Base-by-base conservation (phyloP, 495 filamentous ascomycete species). In the Penicillium longicatenatum region DNA sequence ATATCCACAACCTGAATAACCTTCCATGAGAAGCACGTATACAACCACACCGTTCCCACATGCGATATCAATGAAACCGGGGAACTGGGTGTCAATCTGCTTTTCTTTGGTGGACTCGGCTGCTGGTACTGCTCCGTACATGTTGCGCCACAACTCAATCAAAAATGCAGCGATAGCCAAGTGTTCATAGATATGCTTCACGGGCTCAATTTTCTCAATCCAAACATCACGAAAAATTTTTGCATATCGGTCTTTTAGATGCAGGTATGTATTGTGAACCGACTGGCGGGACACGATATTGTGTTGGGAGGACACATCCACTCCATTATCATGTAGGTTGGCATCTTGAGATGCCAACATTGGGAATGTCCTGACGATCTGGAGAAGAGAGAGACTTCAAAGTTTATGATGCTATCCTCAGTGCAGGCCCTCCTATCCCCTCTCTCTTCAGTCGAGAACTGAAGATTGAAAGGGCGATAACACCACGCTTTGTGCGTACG, bases 41-140 rank as follows among this genome's bases (percentile, higher is more conserved):
- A 96, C 89, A n/a, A 98, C 82, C 1, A 98, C 81, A 14, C 94
- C 94, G 67, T 97, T 98, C 6, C 94, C 94, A 65, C 94, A 98
- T 16, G 92, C 94, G 46, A 98, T 88, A 66, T 98, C 95, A 10
- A 97, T 90, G 64, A 98, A 98, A 6, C 93, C 92, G 1, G 91
- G 90, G 64, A 96, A 97, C 1, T 17, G 20, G 0, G 37, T 17
- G n/a, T 21, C 20, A 14, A 31, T 48, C 6, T 33, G 20, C 6
- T 65, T 69, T 55, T 39, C 33, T 0, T 52, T 41, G 1, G 48
- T 31, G 42, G 46, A 41, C 24, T 71, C 73, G 6, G 61, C 62
- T 0, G 24, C 50, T 6, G 72, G 74, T 24, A 39, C 21, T 14
- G 57, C 59, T 16, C 69, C 72, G 65, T 98, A 97, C 87, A 97